Percentiles rank a stretch among this genome's conserved stretches.
Conservation (phyloP, 352 stramenopile species). For the Phytophthora palmivora region DNA sequence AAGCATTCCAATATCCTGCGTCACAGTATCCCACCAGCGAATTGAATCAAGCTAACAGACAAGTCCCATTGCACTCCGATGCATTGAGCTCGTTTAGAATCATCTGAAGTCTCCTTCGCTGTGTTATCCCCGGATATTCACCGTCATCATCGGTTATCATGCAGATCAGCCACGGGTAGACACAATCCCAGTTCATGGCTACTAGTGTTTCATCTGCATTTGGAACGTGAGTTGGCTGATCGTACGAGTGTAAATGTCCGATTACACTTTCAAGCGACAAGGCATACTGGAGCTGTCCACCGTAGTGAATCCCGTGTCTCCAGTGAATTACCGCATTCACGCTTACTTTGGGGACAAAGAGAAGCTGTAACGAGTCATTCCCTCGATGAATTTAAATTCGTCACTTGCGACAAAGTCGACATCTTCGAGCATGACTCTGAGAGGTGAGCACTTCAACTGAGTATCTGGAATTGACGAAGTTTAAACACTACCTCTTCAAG, state of each 20-base stretch:
- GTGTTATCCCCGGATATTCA: conserved; percentile 7
- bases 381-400: conserved; percentile 1
- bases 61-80: conserved; percentile 73
- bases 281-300: conserved; percentile 44
- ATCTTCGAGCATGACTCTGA: conserved; percentile 37
- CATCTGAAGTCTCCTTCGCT: not conserved
- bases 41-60: conserved; percentile 60
- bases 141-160: conserved; percentile 58
- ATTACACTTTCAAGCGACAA: conserved; percentile 64
- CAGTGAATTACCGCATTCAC: conserved; percentile 39
- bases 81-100: conserved; percentile 31
- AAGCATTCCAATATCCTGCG: conserved; percentile 60
- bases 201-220: conserved; percentile 53
- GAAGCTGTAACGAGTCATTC: conserved; percentile 31
- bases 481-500: conserved; percentile 53
- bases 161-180: conserved; percentile 68
- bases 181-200: conserved; percentile 73
- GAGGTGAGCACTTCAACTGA: conserved; percentile 34
- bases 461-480: conserved; percentile 61
- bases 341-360: conserved; percentile 35
- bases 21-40: conserved; percentile 76
- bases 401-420: conserved; percentile 1
- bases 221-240: conserved; percentile 45
- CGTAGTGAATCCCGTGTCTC: conserved; percentile 22
- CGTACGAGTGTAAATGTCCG: conserved; percentile 24